These are phyloP conservation scores for Coemansia furcata DNA, from an alignment of 192 early-diverging fungal species.

Conservation along the genomic window DNA sequence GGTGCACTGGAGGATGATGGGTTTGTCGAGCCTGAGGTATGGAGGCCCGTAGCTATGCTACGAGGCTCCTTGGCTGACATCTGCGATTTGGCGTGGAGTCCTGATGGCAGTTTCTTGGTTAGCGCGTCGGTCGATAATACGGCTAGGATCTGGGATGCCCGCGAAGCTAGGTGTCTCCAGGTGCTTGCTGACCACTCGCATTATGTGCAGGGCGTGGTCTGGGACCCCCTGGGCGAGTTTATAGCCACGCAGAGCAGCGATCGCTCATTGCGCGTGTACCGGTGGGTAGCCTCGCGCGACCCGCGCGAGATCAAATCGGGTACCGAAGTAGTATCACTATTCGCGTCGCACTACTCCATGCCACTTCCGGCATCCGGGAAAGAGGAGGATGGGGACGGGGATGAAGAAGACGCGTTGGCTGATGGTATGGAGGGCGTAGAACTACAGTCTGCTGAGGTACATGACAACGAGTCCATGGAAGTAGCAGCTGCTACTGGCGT, in stretches of 20 bases:
- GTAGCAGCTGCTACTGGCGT: background rate
- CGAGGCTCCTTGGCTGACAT: slow-evolving; percentile 78
- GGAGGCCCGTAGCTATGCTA: slow-evolving; percentile 69
- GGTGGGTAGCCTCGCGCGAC: slow-evolving; percentile 23
- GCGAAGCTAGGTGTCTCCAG: slow-evolving; percentile 68
- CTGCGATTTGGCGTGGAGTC: slow-evolving; percentile 94
- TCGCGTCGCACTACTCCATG: slow-evolving; percentile 37
- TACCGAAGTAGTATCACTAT: slow-evolving; percentile 17
- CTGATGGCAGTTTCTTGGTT: slow-evolving; percentile 74
- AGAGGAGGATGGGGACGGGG: background rate
- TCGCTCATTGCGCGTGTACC: slow-evolving; percentile 59
- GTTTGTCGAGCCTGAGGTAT: slow-evolving; percentile 62
- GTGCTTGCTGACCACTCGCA: slow-evolving; percentile 81
- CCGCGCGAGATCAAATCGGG: slow-evolving; percentile 17
- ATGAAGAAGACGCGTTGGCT: slow-evolving; percentile 9
- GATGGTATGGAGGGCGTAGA: slow-evolving; percentile 2
- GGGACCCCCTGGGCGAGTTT: slow-evolving; percentile 89
- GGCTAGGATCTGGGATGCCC: slow-evolving; percentile 80
- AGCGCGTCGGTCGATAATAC: slow-evolving; percentile 89
- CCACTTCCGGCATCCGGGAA: background rate
- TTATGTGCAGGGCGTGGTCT: slow-evolving; percentile 95
- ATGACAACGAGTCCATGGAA: background rate
- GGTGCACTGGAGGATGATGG: slow-evolving; percentile 14
- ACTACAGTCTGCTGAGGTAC: background rate
- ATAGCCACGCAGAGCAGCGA: slow-evolving; percentile 93